A percentile compares a stretch with the other conserved stretches of the same genome.
phyloP scores from a whole-genome alignment of 129 eudicot species.

The Saposhnikovia divaricata region DNA sequence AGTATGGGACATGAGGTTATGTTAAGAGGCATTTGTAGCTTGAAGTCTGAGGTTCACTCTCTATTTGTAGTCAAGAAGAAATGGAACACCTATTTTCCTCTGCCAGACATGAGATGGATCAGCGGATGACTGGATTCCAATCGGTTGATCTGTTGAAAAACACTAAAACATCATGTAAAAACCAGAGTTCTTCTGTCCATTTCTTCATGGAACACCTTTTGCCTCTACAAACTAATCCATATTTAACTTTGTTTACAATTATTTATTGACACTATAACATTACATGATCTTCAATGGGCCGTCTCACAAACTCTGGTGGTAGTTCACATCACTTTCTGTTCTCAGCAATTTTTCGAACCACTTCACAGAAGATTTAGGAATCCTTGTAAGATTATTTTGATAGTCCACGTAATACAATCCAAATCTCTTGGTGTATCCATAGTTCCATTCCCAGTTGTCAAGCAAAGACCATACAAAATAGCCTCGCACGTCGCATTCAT shows the following conservation, averaged over 20 bases:
- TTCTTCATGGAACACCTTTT: background rate
- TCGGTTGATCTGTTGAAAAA: background rate
- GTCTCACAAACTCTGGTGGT: background rate
- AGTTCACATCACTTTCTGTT: constrained; percentile 4
- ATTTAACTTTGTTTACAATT: background rate
- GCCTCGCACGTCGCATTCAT: constrained; percentile 73
- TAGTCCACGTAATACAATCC: constrained; percentile 91
- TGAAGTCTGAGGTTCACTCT: background rate
- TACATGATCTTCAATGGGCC: background rate
- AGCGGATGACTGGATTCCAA: background rate
- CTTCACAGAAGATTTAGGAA: constrained; percentile 72
- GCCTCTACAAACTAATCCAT: background rate
- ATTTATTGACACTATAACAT: background rate
- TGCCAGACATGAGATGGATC: too few relatives aligned
- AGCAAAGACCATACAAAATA: constrained; percentile 93
- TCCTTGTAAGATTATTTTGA: constrained; percentile 84
- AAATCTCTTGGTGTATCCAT: constrained; percentile 69
- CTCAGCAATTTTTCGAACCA: constrained; percentile 63
- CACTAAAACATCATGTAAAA: background rate
- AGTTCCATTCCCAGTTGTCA: constrained; percentile 98
- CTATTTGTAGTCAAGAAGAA: background rate
- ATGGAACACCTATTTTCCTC: background rate
- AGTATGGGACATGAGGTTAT: too few relatives aligned
- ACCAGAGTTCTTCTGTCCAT: background rate
- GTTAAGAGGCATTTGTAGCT: background rate